phyloP scores from a whole-genome alignment of 768 basidiomycete genomes.

The Coprinopsis cinerea region DNA sequence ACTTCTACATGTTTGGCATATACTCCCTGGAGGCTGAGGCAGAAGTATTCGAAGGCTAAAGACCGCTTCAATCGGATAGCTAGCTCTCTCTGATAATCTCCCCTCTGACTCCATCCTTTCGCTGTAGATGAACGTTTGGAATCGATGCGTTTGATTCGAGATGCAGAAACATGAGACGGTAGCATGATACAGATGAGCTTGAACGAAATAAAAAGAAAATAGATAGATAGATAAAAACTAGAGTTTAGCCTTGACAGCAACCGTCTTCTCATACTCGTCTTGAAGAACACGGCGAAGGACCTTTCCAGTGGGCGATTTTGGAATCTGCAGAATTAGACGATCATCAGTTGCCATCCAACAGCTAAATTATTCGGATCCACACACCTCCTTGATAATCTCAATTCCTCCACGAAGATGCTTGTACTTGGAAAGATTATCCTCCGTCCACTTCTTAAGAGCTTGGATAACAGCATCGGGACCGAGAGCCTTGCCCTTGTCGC shows the following conservation, averaged over 20 bases:
- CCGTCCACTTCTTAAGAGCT: constrained; percentile 55
- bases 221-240: no score
- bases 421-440: constrained; percentile 60
- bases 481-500: constrained; percentile 41
- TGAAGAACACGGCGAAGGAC: constrained; percentile 56
- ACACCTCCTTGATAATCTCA: constrained; percentile 55
- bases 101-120: no score
- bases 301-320: constrained; percentile 73
- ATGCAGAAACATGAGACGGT: no score
- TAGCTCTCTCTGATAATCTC: no score
- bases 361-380: constrained; percentile 20
- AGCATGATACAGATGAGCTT: no score
- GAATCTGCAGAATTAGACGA: constrained; percentile 41
- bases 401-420: constrained; percentile 77
- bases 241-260: constrained; percentile 21
- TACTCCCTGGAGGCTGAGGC: no score
- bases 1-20: no score
- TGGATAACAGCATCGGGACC: constrained; percentile 36
- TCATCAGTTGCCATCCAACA: background rate
- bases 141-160: no score
- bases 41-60: no score
- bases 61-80: no score
- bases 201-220: no score
- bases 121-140: no score
- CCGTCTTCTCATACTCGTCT: constrained; percentile 45